These are phyloP conservation scores for Kluyveromyces aestuarii DNA, from an alignment of 805 yeast genomes.

Conservation along the genomic window DNA sequence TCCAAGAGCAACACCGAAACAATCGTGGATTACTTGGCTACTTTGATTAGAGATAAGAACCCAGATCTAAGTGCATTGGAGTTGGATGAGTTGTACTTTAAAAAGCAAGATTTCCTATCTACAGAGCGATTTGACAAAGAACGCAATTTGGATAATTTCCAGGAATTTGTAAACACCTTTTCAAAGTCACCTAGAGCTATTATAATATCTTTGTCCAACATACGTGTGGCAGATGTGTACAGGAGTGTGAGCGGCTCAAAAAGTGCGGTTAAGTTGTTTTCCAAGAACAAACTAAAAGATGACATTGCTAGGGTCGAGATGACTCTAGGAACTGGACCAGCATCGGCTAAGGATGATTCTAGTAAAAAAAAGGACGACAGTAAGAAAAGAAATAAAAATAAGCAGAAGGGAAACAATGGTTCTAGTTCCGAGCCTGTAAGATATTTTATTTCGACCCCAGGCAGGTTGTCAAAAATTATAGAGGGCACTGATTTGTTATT, in stretches of 20 bases:
- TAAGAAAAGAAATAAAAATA: constrained; percentile 3
- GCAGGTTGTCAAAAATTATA: constrained; percentile 22
- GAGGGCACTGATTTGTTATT: constrained; percentile 20
- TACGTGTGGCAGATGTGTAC: constrained; percentile 79
- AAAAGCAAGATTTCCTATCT: constrained; percentile 48
- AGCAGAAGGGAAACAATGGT: constrained; percentile 7
- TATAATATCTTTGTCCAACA: constrained; percentile 64
- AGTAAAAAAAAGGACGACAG: constrained; percentile 1
- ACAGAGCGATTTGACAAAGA: constrained; percentile 46
- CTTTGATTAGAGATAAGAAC: constrained; percentile 47
- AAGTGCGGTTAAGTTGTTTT: constrained; percentile 60
- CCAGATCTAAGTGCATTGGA: constrained; percentile 70
- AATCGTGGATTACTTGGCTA: constrained; percentile 61
- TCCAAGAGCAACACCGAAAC: constrained; percentile 48
- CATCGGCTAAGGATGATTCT: not conserved
- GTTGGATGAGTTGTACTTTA: constrained; percentile 53
- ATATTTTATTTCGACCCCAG: constrained; percentile 26
- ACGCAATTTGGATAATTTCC: constrained; percentile 48
- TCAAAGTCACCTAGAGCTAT: constrained; percentile 37
- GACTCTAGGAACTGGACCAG: constrained; percentile 7
- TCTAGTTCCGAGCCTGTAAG: constrained; percentile 6
- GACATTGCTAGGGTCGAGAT: constrained; percentile 35
- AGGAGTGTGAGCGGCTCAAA: constrained; percentile 48
- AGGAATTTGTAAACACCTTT: constrained; percentile 42
- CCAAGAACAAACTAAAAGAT: constrained; percentile 61